phyloP scores from a whole-genome alignment of 2,329 filamentous ascomycete genomes.

The Beauveria varroae region DNA sequence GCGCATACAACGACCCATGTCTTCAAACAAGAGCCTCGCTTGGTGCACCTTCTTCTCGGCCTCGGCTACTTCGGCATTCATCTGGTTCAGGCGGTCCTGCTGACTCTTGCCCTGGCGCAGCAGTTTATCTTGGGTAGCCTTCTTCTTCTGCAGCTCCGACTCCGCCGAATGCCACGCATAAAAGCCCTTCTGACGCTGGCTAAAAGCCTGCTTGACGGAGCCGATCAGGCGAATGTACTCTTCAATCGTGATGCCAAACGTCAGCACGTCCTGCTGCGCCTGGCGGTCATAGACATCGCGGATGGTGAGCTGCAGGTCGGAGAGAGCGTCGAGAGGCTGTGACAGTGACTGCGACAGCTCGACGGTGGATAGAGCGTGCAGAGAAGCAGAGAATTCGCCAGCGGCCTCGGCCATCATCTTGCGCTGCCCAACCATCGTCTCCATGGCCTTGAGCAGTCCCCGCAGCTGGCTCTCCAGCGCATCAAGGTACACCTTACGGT shows the following conservation, averaged over 20 bases:
- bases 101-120: conserved; percentile 90
- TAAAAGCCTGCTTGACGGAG: conserved; percentile 88
- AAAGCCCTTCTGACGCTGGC: conserved; percentile 89
- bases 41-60: conserved; percentile 91
- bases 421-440: conserved; percentile 83
- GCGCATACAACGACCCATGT: conserved; percentile 93
- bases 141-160: conserved; percentile 83
- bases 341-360: conserved; percentile 86
- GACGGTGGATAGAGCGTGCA: conserved; percentile 88
- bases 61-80: conserved; percentile 88
- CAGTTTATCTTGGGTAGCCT: conserved; percentile 86
- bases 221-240: conserved; percentile 96
- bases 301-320: conserved; percentile 88
- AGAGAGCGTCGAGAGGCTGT: conserved; percentile 81
- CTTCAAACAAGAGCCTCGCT: conserved; percentile 82
- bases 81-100: conserved; percentile 88
- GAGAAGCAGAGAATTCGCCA: conserved; percentile 82
- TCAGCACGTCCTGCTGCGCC: conserved; percentile 92
- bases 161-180: conserved; percentile 91
- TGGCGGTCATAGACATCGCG: conserved; percentile 93
- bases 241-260: conserved; percentile 93
- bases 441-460: conserved; percentile 84
- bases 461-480: conserved; percentile 88
- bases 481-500: conserved; percentile 89
- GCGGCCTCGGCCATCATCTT: conserved; percentile 92